Conservation (phyloP, 23 red algal genomes). For the Gracilaria vermiculophylla region DNA sequence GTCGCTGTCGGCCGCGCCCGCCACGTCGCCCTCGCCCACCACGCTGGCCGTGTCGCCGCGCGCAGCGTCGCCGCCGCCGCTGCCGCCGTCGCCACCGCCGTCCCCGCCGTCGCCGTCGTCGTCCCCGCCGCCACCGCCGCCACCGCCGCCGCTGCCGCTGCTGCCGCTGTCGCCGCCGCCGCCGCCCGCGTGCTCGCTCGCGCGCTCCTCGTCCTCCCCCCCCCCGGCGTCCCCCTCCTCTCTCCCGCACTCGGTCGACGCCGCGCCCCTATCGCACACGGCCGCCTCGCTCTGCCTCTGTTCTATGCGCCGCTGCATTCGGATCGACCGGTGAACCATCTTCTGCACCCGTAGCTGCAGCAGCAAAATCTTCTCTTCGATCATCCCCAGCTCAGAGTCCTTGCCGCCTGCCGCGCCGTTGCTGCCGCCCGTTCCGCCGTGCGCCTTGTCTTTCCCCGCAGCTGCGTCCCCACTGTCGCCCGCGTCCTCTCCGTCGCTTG, state of each 20-base stretch:
- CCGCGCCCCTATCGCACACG: neutral
- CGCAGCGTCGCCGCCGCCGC: too few relatives aligned
- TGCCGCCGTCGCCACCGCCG: neutral
- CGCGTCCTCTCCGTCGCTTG: too few relatives aligned
- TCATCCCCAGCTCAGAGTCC: neutral
- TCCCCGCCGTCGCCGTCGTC: too few relatives aligned
- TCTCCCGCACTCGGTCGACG: neutral
- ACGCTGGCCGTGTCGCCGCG: neutral
- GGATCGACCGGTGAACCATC: constrained; percentile 33
- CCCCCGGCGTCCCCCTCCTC: neutral
- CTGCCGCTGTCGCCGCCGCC: neutral
- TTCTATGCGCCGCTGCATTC: constrained; percentile 30
- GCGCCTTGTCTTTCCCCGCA: too few relatives aligned
- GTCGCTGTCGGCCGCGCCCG: neutral
- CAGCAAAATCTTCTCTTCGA: constrained; percentile 47
- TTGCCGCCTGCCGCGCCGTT: neutral
- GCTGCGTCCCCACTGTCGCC: too few relatives aligned
- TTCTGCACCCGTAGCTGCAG: constrained; percentile 42
- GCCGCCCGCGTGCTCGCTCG: neutral
- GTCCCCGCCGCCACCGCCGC: neutral
- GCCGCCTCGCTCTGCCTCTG: constrained; percentile 12
- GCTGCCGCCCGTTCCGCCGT: too few relatives aligned
- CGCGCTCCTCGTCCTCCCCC: neutral
- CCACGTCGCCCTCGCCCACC: neutral
- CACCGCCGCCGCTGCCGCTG: neutral